phyloP scores from a whole-genome alignment of 176 grass and related monocot species.

The Paspalum vaginatum region DNA sequence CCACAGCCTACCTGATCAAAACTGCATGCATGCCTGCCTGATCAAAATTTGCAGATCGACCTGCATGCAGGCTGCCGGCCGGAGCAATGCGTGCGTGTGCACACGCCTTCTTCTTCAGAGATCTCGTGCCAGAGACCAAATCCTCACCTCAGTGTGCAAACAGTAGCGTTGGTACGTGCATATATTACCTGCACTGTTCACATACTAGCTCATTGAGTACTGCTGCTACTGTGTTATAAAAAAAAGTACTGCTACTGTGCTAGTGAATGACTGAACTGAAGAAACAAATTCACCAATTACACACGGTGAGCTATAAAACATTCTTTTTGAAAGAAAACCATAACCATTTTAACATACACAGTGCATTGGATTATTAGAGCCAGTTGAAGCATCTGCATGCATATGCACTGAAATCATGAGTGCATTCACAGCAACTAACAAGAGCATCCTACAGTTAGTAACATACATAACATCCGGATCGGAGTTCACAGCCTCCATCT shows the following conservation, averaged over 20 bases:
- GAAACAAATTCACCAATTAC: not conserved
- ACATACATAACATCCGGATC: not conserved
- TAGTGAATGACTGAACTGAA: not conserved
- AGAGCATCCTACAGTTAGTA: not conserved
- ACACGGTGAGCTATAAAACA: not conserved
- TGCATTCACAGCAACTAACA: not conserved
- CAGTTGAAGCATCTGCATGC: not conserved
- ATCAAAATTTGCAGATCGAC: not conserved
- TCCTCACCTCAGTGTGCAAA: not conserved
- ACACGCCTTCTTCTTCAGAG: not conserved
- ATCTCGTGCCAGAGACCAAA: slow-evolving; percentile 30
- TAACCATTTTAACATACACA: too few species aligned
- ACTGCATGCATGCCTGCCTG: not conserved
- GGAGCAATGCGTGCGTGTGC: not conserved
- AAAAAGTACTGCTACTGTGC: too few species aligned
- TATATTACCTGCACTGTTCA: not conserved
- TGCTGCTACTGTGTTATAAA: too few species aligned
- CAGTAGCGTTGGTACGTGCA: slow-evolving; percentile 5
- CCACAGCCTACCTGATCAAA: not conserved
- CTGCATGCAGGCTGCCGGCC: not conserved
- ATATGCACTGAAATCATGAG: not conserved
- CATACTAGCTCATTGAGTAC: not conserved
- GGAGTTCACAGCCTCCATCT: not conserved
- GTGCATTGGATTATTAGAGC: not conserved
- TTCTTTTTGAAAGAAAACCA: too few species aligned